Evolutionary conservation across 305 asterid species (phyloP), one percentile per base, ranked within the genome.

Genomic region (Fraxinus greggii): DNA sequence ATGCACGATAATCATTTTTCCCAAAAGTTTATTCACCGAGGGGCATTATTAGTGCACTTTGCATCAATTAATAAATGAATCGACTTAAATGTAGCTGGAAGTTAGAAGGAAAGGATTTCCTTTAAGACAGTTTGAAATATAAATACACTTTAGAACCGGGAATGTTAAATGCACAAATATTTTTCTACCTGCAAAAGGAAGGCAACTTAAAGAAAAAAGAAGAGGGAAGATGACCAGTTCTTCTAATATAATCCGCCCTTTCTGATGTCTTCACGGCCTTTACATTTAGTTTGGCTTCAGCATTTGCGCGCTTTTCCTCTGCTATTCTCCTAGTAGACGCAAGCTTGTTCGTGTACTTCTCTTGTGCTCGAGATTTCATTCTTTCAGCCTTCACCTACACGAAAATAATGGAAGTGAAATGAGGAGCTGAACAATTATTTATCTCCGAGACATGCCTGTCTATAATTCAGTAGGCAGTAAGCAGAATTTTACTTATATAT

Each of bases 301-400:
- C 98, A 36, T 90, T 92, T 4, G 95, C 93, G 0, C 97, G 88
- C 86, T 90, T 92, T 73, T 94, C 99, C 90, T 95, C 98, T 0
- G 97, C 97, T 80, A 91, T 92, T 82, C 97, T 91, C 78, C 91
- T 88, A 0, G 93, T 86, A 7, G 95, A 82, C 7, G 97, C 95
- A 26, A 93, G 81, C 77, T 86, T 92, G 77, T 90, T 94, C 12
- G 86, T 86, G 86, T 86, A 90, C 87, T 87, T 91, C 83, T 96
- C 97, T 42, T 94, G 93, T 32, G 98, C 97, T 79, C 97, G 87
- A 0, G 93, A 84, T 87, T 92, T 95, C 72, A 92, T 42, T 65
- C 94, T 88, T 77, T 95, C 98, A 0, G 96, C 99, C 88, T 95
- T 94, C 75, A 86, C 96, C 97, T 94, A 10, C 54, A 76, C 51